These are phyloP conservation scores for Cryptococcus maquisensis DNA, from an alignment of 1,284 basidiomycete genomes.

Conservation along the genomic window DNA sequence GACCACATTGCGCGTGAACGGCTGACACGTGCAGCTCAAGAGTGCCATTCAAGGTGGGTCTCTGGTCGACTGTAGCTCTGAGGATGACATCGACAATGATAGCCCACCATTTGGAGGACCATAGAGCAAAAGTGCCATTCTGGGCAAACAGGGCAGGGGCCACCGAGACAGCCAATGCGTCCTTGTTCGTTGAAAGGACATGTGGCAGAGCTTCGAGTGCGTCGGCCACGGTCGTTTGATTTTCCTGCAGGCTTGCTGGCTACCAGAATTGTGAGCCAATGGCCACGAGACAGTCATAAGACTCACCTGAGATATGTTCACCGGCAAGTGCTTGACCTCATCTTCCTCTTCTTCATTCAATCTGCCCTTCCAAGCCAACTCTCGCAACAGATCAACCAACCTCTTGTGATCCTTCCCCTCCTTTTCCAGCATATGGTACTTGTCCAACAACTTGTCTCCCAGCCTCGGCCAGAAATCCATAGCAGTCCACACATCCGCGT, in stretches of 20 bases:
- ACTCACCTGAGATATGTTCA: conserved; percentile 18
- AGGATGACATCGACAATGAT: conserved; percentile 24
- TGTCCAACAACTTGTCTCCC: conserved; percentile 34
- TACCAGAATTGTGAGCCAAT: background rate
- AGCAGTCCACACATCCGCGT: conserved; percentile 44
- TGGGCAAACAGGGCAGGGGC: conserved; percentile 28
- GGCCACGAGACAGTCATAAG: background rate
- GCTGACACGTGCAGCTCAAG: conserved; percentile 22
- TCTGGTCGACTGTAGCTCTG: conserved; percentile 12
- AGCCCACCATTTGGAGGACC: conserved; percentile 35
- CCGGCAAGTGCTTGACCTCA: conserved; percentile 25
- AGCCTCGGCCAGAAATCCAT: conserved; percentile 42
- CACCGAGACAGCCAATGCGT: conserved; percentile 16
- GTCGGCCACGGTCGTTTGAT: conserved; percentile 13
- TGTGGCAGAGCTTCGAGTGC: conserved; percentile 12
- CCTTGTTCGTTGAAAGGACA: conserved; percentile 18
- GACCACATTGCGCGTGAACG: conserved; percentile 22
- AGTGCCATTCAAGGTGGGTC: conserved; percentile 10
- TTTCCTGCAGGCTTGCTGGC: conserved; percentile 20
- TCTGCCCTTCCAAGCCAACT: conserved; percentile 27
- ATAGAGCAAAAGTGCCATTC: conserved; percentile 30
- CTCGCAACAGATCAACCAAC: conserved; percentile 24
- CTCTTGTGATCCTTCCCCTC: conserved; percentile 23
- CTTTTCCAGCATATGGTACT: conserved; percentile 28
- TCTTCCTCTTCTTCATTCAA: conserved; percentile 29